These are phyloP conservation scores for Metschnikowia santaceciliae DNA, from an alignment of 805 yeast genomes.

Conservation along the genomic window DNA sequence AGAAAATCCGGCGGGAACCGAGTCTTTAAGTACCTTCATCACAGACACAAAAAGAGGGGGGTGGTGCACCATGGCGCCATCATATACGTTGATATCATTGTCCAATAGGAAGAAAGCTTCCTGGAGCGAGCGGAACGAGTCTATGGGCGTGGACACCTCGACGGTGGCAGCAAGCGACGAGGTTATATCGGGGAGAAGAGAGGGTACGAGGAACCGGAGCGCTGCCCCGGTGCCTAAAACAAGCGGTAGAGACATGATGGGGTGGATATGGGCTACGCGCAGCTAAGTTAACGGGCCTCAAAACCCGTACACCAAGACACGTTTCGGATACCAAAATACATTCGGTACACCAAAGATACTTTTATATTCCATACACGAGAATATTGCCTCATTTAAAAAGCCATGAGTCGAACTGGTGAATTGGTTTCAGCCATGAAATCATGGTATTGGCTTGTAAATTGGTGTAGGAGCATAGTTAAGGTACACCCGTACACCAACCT, in stretches of 20 bases:
- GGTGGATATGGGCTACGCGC: neutral
- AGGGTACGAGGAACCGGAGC: slow-evolving; percentile 33
- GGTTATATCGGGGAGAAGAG: slow-evolving; percentile 29
- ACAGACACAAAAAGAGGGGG: slow-evolving; percentile 64
- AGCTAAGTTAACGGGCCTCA: no score
- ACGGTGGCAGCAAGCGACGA: slow-evolving; percentile 36
- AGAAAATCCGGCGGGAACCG: slow-evolving; percentile 15
- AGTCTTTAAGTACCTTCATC: slow-evolving; percentile 37
- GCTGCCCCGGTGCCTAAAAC: slow-evolving; percentile 18
- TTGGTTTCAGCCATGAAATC: no score
- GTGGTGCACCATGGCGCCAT: slow-evolving; percentile 85
- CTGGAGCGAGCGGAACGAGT: slow-evolving; percentile 53
- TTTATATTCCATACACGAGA: no score
- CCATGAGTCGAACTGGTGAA: no score
- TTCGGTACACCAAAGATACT: no score
- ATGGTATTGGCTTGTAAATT: no score
- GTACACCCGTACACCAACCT: no score
- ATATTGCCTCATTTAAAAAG: no score
- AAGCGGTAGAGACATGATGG: slow-evolving; percentile 15
- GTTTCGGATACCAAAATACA: no score
- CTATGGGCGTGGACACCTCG: slow-evolving; percentile 58
- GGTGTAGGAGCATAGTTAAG: no score
- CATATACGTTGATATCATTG: slow-evolving; percentile 61
- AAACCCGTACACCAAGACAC: neutral
- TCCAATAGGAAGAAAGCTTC: slow-evolving; percentile 35